Conservation (phyloP, 495 filamentous ascomycete genomes). For the Xylaria grammica region DNA sequence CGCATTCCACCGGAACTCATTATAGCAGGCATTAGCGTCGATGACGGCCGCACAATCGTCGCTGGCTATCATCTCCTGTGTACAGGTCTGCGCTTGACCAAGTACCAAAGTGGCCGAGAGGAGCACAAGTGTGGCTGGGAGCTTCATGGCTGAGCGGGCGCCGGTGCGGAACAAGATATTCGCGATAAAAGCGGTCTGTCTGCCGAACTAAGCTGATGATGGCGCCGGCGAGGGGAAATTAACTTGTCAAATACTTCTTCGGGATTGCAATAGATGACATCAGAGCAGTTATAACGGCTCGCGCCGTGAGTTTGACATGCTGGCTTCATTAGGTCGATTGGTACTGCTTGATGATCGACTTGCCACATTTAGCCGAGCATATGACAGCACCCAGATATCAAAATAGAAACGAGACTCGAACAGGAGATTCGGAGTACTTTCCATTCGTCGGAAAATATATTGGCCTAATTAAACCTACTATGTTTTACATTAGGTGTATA, state of each 20-base stretch:
- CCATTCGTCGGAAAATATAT: conserved; percentile 15
- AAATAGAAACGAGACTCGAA: conserved; percentile 6
- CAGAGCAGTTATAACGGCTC: conserved; percentile 34
- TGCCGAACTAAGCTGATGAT: neutral
- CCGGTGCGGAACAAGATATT: neutral
- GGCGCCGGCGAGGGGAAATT: conserved; percentile 11
- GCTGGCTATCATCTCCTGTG: conserved; percentile 37
- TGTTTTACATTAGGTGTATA: neutral
- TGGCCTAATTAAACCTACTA: conserved; percentile 3
- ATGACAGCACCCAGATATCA: neutral
- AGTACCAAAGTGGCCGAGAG: conserved; percentile 32
- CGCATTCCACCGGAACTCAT: conserved; percentile 46
- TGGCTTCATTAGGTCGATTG: neutral
- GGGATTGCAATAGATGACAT: conserved; percentile 20
- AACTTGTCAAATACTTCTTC: neutral
- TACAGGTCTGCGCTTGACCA: conserved; percentile 41
- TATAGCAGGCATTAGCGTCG: conserved; percentile 52
- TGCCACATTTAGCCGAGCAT: conserved; percentile 25
- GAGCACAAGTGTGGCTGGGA: conserved; percentile 32
- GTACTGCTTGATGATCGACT: neutral
- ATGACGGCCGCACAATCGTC: conserved; percentile 51
- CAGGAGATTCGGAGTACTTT: neutral
- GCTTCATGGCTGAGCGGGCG: conserved; percentile 31
- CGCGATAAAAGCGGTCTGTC: conserved; percentile 1
- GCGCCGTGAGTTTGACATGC: conserved; percentile 18